Percentiles rank a stretch among this genome's conserved stretches.
These are phyloP conservation scores for Aureobasidium lini DNA, from an alignment of 2,329 filamentous ascomycete genomes.

Conservation along the genomic window DNA sequence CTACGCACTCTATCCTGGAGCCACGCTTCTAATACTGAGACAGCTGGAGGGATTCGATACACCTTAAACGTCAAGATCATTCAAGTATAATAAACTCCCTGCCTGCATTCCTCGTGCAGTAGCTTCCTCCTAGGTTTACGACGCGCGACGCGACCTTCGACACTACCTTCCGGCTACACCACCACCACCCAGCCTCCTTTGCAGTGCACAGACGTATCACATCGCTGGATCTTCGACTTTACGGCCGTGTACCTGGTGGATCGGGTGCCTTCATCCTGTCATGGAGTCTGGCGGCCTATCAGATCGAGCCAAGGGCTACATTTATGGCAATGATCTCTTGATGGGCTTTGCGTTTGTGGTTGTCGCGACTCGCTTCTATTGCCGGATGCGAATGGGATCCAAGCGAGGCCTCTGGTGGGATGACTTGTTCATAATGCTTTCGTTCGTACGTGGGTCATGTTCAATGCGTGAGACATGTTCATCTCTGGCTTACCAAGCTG, in stretches of 20 bases:
- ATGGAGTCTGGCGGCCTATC: neutral
- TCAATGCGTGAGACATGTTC: conserved; percentile 9
- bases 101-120: conserved; percentile 12
- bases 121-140: conserved; percentile 2
- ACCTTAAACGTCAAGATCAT: neutral
- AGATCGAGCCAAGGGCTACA: conserved; percentile 10
- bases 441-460: conserved; percentile 25
- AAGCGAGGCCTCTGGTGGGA: conserved; percentile 22
- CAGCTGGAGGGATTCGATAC: neutral
- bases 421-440: conserved; percentile 34
- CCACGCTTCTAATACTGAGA: neutral
- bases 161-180: neutral
- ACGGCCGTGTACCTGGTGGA: neutral
- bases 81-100: conserved; percentile 11
- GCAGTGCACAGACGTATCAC: conserved; percentile 5
- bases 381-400: neutral
- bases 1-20: neutral
- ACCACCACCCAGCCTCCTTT: conserved; percentile 7
- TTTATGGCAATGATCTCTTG: conserved; percentile 7
- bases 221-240: neutral
- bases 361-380: neutral
- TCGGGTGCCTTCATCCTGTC: neutral
- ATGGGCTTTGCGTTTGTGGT: neutral
- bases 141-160: conserved; percentile 9
- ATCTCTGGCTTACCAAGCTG: neutral